Base-by-base conservation (phyloP, 805 yeast species). In the Metschnikowia orientalis region DNA sequence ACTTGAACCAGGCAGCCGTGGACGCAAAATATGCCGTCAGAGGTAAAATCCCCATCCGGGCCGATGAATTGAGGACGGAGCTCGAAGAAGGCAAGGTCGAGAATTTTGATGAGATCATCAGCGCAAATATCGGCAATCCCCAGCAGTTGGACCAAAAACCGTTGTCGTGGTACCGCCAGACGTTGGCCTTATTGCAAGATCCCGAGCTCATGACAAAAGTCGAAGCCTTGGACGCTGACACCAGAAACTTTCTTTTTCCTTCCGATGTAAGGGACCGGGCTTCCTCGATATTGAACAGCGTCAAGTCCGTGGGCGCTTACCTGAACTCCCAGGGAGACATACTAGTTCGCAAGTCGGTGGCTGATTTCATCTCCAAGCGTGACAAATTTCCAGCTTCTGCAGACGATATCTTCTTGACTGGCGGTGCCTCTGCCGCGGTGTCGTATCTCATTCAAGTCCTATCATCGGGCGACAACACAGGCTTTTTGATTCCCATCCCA, bases 361-460 rank as follows among this genome's bases (percentile, higher is more conserved):
- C 97, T 8, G 58, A 77, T 2, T 92, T 84, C 57, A 89, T 92
- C 42, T 50, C 75, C 5, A 57, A 69, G 34, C 77, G 98, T 59
- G 99, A 92, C 54, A 89, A 89, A 15, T 52, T 49, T 38, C 53
- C 57, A 1, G 69, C 95, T 2, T 61, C 73, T 39, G 77, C 94
- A 1, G 73, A 80, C 33, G 77, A 82, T 48, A 80, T 92, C 37
- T 92, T 77, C 55, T 69, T 94, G 46, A 88, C 97, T 8, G 79
- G 84, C 4, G 98, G 99, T 48, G 98, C 98, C 2, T 89, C 97
- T 8, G 75, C 89, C 15, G 97, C 95, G 1, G 97, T 90, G n/a
- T 70, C 78, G 34, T 78, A 82, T 48, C 63, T 92, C 38, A 63
- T 92, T 34, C 79, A 80, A 31, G 70, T 89, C 18, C 60, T 92